Conservation (phyloP, 1,139 yeast genomes). For the Suhomyces guaymorum region DNA sequence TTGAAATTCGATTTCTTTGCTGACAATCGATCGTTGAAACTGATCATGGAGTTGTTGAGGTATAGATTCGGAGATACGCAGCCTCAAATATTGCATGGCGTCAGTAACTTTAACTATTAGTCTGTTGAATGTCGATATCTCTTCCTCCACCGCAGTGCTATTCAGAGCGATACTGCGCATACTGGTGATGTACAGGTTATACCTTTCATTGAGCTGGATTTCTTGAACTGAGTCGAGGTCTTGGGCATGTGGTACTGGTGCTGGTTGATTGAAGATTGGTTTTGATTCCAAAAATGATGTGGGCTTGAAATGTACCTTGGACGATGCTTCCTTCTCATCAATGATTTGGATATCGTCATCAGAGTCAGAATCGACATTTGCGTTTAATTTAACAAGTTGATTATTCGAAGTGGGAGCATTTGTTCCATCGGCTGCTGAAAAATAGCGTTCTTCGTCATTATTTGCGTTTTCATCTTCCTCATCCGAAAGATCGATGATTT, state of each 20-base stretch:
- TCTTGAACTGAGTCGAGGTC: slow-evolving; percentile 8
- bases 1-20: slow-evolving; percentile 10
- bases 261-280: slow-evolving; percentile 30
- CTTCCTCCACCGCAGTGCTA: slow-evolving; percentile 4
- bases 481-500: slow-evolving; percentile 13
- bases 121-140: slow-evolving; percentile 2
- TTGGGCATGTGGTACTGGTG: slow-evolving; percentile 33
- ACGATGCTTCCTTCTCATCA: slow-evolving; percentile 21
- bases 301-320: slow-evolving; percentile 21
- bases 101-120: slow-evolving; percentile 2
- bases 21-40: slow-evolving; percentile 2
- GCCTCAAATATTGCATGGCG: slow-evolving; percentile 1
- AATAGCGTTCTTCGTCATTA: slow-evolving; percentile 1
- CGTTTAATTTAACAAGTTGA: neutral
- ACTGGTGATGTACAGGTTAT: slow-evolving; percentile 6
- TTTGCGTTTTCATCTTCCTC: slow-evolving; percentile 8
- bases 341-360: slow-evolving; percentile 28
- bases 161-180: slow-evolving; percentile 2
- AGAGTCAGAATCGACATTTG: slow-evolving; percentile 11
- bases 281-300: slow-evolving; percentile 16
- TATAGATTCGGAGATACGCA: neutral
- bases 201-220: slow-evolving; percentile 11
- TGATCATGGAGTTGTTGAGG: slow-evolving; percentile 1
- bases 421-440: slow-evolving; percentile 1
- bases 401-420: neutral